Evolutionary conservation across 768 basidiomycete genomes (phyloP).

Genomic region (Suillus americanus): DNA sequence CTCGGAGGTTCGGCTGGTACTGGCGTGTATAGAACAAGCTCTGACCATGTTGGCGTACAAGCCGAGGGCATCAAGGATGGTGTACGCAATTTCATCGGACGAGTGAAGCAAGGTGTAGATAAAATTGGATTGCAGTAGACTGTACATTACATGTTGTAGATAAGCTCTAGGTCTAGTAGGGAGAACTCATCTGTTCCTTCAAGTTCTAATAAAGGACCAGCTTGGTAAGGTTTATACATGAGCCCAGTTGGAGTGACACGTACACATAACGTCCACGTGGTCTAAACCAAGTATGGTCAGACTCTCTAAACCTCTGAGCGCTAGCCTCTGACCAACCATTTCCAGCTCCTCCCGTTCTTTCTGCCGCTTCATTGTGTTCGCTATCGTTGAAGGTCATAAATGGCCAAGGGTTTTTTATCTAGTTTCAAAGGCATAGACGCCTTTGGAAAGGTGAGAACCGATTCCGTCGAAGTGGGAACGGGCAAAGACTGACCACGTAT

Average conservation of each 20-base stretch:
- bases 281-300: background rate
- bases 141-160: no score
- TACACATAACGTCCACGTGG: conserved; percentile 18
- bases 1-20: conserved; percentile 85
- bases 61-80: conserved; percentile 90
- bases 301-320: background rate
- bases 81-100: conserved; percentile 82
- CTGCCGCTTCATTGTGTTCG: conserved; percentile 12
- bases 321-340: conserved; percentile 1
- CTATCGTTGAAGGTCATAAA: conserved; percentile 30
- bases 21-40: conserved; percentile 82
- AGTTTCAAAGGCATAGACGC: conserved; percentile 93
- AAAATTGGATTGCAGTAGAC: conserved; percentile 38
- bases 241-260: conserved; percentile 19
- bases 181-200: background rate
- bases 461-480: conserved; percentile 7
- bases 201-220: background rate
- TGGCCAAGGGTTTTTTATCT: conserved; percentile 78
- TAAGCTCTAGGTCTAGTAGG: background rate
- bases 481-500: conserved; percentile 11
- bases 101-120: conserved; percentile 86
- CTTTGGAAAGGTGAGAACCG: conserved; percentile 86
- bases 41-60: conserved; percentile 71
- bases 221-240: background rate
- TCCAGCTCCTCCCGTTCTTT: conserved; percentile 12